Evolutionary conservation across 257 asterid genomes (phyloP).

Genomic region (Ligustrum vulgare): DNA sequence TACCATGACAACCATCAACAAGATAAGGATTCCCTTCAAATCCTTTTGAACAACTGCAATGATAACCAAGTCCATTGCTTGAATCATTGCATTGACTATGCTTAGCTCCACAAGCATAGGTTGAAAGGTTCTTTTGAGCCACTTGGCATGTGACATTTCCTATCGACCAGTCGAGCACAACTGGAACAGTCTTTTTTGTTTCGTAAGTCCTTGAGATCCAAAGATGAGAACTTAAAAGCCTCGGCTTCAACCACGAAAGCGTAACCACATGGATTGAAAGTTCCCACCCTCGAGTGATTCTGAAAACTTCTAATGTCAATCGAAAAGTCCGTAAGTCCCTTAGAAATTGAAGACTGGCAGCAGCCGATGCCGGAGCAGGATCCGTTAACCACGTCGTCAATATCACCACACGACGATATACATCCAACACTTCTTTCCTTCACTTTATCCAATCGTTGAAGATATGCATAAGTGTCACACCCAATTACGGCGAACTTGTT

Average conservation of each 20-base stretch:
- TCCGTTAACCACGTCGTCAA: background rate
- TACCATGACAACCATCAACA: constrained; percentile 40
- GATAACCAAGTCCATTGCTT: constrained; percentile 25
- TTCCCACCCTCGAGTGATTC: constrained; percentile 16
- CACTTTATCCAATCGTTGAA: background rate
- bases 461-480: constrained; percentile 32
- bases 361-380: constrained; percentile 40
- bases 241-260: constrained; percentile 31
- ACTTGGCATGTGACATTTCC: constrained; percentile 28
- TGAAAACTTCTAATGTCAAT: constrained; percentile 19
- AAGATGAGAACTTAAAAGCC: constrained; percentile 25
- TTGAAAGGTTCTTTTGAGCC: constrained; percentile 12
- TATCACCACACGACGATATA: constrained; percentile 24
- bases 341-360: constrained; percentile 32
- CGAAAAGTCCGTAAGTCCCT: constrained; percentile 8
- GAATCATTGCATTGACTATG: constrained; percentile 29
- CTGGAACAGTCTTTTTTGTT: constrained; percentile 14
- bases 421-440: constrained; percentile 22
- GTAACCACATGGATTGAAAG: constrained; percentile 34
- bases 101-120: constrained; percentile 32
- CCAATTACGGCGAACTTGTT: constrained; percentile 31
- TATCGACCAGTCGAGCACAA: constrained; percentile 34
- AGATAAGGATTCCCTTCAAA: constrained; percentile 43
- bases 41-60: constrained; percentile 29
- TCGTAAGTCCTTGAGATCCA: constrained; percentile 19